Conservation (phyloP, 495 filamentous ascomycete genomes). For the Aspergillus conjunctus region DNA sequence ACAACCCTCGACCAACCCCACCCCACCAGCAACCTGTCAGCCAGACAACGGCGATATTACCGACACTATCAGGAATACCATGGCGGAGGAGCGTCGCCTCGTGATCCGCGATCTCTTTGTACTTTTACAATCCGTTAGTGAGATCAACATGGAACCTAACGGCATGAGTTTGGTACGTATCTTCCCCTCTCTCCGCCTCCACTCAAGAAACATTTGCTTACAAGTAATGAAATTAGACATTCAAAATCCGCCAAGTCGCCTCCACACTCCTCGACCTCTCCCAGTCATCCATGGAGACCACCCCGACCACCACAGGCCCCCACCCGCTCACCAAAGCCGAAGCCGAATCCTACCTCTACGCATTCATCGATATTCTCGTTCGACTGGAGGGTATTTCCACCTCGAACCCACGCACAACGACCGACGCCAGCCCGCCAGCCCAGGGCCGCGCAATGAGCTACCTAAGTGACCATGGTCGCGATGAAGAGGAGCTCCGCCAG, state of each 20-base stretch:
- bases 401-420: background rate
- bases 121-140: constrained; percentile 68
- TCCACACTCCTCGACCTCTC: constrained; percentile 69
- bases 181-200: background rate
- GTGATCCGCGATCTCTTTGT: constrained; percentile 75
- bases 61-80: constrained; percentile 51
- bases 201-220: background rate
- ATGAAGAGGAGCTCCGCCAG: constrained; percentile 69
- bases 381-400: constrained; percentile 58
- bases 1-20: constrained; percentile 4
- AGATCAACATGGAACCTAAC: constrained; percentile 83
- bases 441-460: constrained; percentile 46
- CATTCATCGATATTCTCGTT: constrained; percentile 70
- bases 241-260: constrained; percentile 75
- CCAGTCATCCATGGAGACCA: constrained; percentile 48
- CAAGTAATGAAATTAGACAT: constrained; percentile 40
- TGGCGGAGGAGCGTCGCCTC: constrained; percentile 69
- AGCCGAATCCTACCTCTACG: constrained; percentile 65
- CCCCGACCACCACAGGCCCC: constrained; percentile 29
- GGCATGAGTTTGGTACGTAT: constrained; percentile 65
- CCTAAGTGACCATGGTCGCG: constrained; percentile 55
- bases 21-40: constrained; percentile 24
- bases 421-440: constrained; percentile 28
- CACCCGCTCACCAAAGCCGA: constrained; percentile 42
- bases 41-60: constrained; percentile 25